Conservation (phyloP, 2,329 filamentous ascomycete genomes). For the Claviceps maximensis region DNA sequence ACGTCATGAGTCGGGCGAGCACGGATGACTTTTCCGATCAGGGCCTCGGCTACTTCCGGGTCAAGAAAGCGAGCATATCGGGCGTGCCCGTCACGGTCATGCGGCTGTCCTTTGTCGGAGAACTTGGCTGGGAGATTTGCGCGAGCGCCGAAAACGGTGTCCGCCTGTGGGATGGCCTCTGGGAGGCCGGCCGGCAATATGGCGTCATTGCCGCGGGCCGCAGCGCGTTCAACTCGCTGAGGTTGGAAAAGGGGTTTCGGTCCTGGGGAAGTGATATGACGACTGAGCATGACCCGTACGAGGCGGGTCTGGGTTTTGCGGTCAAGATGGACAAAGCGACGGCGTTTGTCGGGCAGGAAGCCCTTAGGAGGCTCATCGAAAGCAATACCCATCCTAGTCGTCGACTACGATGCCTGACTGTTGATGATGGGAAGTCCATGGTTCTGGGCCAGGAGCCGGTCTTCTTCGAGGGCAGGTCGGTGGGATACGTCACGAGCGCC, state of each 20-base stretch:
- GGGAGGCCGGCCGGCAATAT: slow-evolving; percentile 36
- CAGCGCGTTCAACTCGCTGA: slow-evolving; percentile 41
- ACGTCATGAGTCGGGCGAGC: slow-evolving; percentile 34
- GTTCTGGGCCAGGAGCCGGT: slow-evolving; percentile 51
- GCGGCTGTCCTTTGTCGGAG: slow-evolving; percentile 47
- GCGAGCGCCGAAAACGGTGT: slow-evolving; percentile 45
- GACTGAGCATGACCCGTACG: slow-evolving; percentile 46
- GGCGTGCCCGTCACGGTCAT: slow-evolving; percentile 44
- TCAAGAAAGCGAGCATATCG: slow-evolving; percentile 34
- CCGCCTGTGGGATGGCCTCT: slow-evolving; percentile 45
- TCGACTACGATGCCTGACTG: slow-evolving; percentile 34
- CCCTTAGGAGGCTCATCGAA: slow-evolving; percentile 29
- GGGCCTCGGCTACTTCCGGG: slow-evolving; percentile 35
- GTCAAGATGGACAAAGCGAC: slow-evolving; percentile 32
- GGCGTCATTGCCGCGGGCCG: slow-evolving; percentile 47
- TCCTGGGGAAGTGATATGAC: slow-evolving; percentile 45
- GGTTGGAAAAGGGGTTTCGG: slow-evolving; percentile 47
- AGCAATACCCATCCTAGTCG: slow-evolving; percentile 19
- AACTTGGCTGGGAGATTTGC: slow-evolving; percentile 50
- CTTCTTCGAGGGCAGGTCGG: slow-evolving; percentile 29
- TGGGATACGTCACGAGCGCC: slow-evolving; percentile 47
- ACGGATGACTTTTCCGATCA: slow-evolving; percentile 31
- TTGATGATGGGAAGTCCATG: slow-evolving; percentile 43
- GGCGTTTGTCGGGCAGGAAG: slow-evolving; percentile 36
- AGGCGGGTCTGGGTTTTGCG: slow-evolving; percentile 40